Conservation (phyloP, 2,329 filamentous ascomycete genomes). For the Elsinoe australis region DNA sequence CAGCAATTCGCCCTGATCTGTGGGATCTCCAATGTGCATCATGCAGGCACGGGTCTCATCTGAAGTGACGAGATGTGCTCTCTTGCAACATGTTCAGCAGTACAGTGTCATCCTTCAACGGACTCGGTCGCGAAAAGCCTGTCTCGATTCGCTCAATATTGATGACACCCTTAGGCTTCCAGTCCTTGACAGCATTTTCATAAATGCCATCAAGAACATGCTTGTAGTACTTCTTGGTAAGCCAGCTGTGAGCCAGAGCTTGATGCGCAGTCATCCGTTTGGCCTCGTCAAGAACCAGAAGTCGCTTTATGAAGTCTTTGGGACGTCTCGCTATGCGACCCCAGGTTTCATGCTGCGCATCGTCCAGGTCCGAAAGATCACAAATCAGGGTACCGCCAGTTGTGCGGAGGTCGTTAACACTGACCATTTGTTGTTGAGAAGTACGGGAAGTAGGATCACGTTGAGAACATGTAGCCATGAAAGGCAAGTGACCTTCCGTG, state of each 20-base stretch:
- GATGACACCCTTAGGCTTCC: conserved; percentile 37
- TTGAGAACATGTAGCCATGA: conserved; percentile 17
- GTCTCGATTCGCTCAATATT: background rate
- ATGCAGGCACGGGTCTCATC: background rate
- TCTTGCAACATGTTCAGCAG: background rate
- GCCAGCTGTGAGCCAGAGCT: conserved; percentile 50
- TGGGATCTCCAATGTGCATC: background rate
- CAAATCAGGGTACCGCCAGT: conserved; percentile 23
- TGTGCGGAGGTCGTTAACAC: background rate
- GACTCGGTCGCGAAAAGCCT: background rate
- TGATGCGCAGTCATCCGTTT: conserved; percentile 46
- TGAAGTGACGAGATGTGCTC: conserved; percentile 1
- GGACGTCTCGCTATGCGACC: conserved; percentile 29
- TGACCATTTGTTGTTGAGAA: background rate
- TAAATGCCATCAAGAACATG: conserved; percentile 45
- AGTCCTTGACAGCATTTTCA: conserved; percentile 40
- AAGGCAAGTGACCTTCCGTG: conserved; percentile 21
- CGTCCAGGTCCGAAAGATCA: conserved; percentile 40
- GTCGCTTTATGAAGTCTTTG: conserved; percentile 44
- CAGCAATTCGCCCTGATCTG: too few relatives aligned
- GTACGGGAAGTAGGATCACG: background rate
- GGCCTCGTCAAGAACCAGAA: conserved; percentile 45
- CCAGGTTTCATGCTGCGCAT: conserved; percentile 35
- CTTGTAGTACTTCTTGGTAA: conserved; percentile 44
- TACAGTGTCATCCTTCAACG: background rate